Evolutionary conservation across 345 rosid genomes (phyloP).

Genomic region (Camelina hispida): DNA sequence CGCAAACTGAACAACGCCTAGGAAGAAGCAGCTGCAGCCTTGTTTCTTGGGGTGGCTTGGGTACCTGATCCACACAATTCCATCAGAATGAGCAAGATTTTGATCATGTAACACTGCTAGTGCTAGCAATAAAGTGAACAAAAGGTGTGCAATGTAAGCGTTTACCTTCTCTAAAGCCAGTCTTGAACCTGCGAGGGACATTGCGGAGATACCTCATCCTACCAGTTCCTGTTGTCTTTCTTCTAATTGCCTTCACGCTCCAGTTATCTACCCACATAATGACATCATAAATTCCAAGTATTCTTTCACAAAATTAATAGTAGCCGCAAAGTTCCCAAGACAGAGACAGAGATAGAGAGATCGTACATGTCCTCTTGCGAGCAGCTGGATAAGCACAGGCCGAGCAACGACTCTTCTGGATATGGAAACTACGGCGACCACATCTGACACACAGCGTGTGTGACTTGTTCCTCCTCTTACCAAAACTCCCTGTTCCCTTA

Average conservation of each 20-base stretch:
- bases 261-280: constrained; percentile 64
- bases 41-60: constrained; percentile 82
- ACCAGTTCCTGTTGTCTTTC: constrained; percentile 59
- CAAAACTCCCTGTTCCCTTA: constrained; percentile 92
- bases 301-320: background rate
- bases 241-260: constrained; percentile 91
- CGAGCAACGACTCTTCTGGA: constrained; percentile 89
- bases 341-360: too few species aligned
- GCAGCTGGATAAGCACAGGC: constrained; percentile 93
- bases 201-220: constrained; percentile 90
- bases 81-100: background rate
- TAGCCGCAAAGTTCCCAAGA: background rate
- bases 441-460: constrained; percentile 94
- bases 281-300: background rate
- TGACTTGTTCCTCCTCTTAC: constrained; percentile 96
- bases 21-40: constrained; percentile 64
- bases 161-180: constrained; percentile 60
- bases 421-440: constrained; percentile 94
- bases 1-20: constrained; percentile 38
- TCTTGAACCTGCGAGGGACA: constrained; percentile 85
- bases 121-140: too few species aligned
- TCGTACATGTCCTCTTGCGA: constrained; percentile 68
- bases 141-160: background rate
- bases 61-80: constrained; percentile 51
- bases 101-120: background rate